Base-by-base conservation (phyloP, 768 basidiomycete species). In the Lactarius sp. region DNA sequence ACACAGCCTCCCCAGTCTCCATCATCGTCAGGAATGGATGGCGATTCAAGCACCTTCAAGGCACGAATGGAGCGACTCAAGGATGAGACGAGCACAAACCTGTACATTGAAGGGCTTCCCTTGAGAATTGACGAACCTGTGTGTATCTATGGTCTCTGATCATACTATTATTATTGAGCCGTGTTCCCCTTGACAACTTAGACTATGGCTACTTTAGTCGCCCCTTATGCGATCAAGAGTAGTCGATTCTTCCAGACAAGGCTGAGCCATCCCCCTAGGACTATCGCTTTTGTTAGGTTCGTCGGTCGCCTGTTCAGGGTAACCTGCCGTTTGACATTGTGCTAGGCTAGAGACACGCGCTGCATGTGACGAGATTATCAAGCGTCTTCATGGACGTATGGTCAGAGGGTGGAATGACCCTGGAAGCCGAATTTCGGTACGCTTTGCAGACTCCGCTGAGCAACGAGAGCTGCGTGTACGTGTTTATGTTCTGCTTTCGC, bases 81-180 rank as follows among this genome's bases (percentile, higher is more conserved):
- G 63, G 89, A 92, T 70, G 75, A 75, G 54, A 71, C 70, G 16
- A 90, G 88, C 58, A 90, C 88, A 18, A 91, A 92, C 72, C 73
- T 92, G 64, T 92, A 92, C 73, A 85, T 92, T 72, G 90, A 92
- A 74, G 88, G 89, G 78, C 77, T 91, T 44, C 89, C 89, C 1
- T 68, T 90, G 66, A 85, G 80, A 66, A 85, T 85, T 67, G 85
- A 90, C 59, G 87, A 86, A 68, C 77, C 81, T 61, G 86, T 86
- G 65, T 34, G 80, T 16, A 5, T 27, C 41, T 12, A 34, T 9
- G 51, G 14, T 22, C 12, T 42, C 7, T 18, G n/a, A 46, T 68
- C 33, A 4, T 50, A n/a, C 59, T 52, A 36, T 46, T 4, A 31
- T 53, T 20, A n/a, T 22, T 33, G 3, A 44, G 13, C 10, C 14